Conservation (phyloP, 345 rosid species). For the Carallia brachiata region DNA sequence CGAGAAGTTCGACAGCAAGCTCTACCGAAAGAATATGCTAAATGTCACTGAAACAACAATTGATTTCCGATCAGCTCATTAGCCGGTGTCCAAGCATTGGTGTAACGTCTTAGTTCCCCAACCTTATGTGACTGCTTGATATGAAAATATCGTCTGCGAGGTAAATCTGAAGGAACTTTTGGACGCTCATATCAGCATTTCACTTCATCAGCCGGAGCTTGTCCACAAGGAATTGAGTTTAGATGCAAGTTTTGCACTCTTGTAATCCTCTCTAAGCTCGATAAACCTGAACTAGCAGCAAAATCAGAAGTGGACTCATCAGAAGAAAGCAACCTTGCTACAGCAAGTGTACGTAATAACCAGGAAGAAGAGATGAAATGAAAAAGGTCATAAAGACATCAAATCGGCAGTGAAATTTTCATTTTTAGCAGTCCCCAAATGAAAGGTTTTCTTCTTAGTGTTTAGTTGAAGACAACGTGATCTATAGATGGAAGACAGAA, state of each 20-base stretch:
- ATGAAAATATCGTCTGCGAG: background rate
- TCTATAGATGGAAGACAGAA: too few species aligned
- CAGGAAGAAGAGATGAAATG: background rate
- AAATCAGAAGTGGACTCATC: background rate
- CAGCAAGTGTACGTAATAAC: background rate
- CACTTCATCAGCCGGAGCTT: slow-evolving; percentile 49
- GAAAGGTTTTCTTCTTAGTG: background rate
- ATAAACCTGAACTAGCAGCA: slow-evolving; percentile 60
- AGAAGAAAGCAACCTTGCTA: background rate
- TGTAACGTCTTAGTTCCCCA: too few species aligned
- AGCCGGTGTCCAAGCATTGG: background rate
- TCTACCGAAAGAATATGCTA: background rate
- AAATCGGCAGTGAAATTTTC: background rate
- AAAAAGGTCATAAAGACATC: background rate
- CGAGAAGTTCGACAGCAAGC: slow-evolving; percentile 1
- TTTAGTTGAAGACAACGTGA: background rate
- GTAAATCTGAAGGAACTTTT: too few species aligned
- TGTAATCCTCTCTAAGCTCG: slow-evolving; percentile 92
- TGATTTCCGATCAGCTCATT: slow-evolving; percentile 8
- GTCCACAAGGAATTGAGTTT: slow-evolving; percentile 78
- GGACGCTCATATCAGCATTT: slow-evolving; percentile 7
- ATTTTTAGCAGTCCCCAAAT: background rate
- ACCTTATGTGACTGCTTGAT: too few species aligned
- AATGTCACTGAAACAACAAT: background rate
- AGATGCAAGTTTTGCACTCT: slow-evolving; percentile 89